Evolutionary conservation across 2,329 filamentous ascomycete species (phyloP).

Genomic region (Diplodia mutila): DNA sequence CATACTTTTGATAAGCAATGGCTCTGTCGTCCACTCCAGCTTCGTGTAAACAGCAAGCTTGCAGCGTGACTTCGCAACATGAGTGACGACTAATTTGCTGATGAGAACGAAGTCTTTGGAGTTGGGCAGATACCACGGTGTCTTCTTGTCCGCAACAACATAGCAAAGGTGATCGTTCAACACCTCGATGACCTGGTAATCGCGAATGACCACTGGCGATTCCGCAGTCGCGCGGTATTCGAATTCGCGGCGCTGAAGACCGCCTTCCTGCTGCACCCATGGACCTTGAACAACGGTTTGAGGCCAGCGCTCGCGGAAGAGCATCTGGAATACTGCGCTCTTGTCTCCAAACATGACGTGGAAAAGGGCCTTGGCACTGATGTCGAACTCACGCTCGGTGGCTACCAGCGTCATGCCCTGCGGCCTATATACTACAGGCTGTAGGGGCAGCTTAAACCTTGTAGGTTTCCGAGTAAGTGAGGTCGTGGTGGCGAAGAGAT

Average conservation of each 20-base stretch:
- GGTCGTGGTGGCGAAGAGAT: conserved; percentile 55
- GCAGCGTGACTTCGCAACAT: conserved; percentile 87
- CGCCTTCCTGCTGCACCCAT: conserved; percentile 69
- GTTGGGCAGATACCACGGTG: conserved; percentile 84
- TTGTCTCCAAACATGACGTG: conserved; percentile 97
- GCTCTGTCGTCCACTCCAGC: conserved; percentile 77
- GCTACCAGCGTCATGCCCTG: conserved; percentile 76
- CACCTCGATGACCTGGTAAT: conserved; percentile 83
- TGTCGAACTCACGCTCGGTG: conserved; percentile 81
- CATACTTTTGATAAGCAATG: conserved; percentile 34
- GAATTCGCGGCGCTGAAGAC: conserved; percentile 76
- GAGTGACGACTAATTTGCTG: conserved; percentile 91
- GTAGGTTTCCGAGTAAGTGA: conserved; percentile 51
- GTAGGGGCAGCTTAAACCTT: conserved; percentile 80
- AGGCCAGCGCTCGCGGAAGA: conserved; percentile 71
- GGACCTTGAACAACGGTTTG: conserved; percentile 75
- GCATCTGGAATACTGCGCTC: conserved; percentile 87
- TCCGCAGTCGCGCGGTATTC: conserved; percentile 71
- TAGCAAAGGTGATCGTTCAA: conserved; percentile 64
- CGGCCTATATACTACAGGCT: conserved; percentile 82
- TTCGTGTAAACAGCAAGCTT: conserved; percentile 87
- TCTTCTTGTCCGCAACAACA: conserved; percentile 65
- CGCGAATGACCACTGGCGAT: conserved; percentile 60
- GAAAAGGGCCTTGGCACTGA: conserved; percentile 92
- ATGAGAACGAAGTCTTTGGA: conserved; percentile 77